Evolutionary conservation across 352 stramenopile species (phyloP).

Genomic region (Pythium apleroticum): DNA sequence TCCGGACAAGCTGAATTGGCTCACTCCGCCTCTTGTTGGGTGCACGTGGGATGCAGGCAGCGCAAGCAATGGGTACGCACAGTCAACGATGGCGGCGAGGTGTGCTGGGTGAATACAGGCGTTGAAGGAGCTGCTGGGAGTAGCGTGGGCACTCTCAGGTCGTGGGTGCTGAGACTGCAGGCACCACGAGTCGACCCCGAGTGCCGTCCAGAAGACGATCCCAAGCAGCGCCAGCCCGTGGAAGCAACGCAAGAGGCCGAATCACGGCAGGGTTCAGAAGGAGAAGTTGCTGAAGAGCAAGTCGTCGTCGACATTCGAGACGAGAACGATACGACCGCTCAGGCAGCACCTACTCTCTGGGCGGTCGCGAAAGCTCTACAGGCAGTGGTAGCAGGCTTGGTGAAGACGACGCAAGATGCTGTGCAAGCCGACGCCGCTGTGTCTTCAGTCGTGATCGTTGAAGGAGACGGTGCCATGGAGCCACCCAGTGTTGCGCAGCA

Average conservation of each 20-base stretch:
- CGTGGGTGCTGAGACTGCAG: slow-evolving; percentile 7
- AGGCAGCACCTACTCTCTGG: background rate
- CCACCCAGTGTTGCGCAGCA: background rate
- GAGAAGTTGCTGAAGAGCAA: background rate
- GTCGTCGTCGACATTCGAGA: background rate
- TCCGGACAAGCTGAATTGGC: no score
- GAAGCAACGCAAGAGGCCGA: background rate
- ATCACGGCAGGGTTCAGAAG: no score
- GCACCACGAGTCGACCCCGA: background rate
- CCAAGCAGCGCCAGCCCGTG: no score
- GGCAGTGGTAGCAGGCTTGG: background rate
- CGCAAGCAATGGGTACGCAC: slow-evolving; percentile 8
- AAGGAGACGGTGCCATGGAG: background rate
- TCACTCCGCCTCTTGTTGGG: no score
- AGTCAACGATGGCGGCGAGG: background rate
- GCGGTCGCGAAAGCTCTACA: background rate
- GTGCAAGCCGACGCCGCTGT: background rate
- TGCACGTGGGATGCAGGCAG: background rate
- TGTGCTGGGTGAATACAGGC: background rate
- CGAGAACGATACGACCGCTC: background rate
- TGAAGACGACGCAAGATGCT: background rate
- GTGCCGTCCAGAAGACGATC: background rate
- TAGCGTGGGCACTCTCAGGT: background rate
- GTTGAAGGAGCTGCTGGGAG: background rate
- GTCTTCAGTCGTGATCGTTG: background rate